Evolutionary conservation across 2,329 filamentous ascomycete genomes (phyloP), one percentile per base, ranked within the genome.

Genomic region (Neonectria hederae): DNA sequence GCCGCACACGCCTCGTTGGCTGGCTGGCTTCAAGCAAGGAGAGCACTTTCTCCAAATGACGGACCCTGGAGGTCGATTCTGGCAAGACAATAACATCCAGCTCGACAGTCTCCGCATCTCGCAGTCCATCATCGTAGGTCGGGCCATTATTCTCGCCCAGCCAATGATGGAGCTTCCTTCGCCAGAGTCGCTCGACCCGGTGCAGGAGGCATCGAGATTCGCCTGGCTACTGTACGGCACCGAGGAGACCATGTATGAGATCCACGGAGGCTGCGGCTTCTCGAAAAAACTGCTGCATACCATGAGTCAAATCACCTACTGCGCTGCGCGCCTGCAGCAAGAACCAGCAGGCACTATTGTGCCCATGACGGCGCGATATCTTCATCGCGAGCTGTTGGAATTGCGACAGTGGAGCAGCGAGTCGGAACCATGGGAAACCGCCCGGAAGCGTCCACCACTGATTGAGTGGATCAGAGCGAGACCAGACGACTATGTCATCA

Each of bases 201-300:
- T 74, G 26, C 60, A 67, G 10, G 75, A 79, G 54, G 65, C 75
- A 1, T 63, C 69, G 3, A 73, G 78, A 24, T 81, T 82, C 53
- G 76, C 73, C 8, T 82, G 80, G 78, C 74, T 82, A 9, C 70
- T 80, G 0, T 80, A 81, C 45, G 79, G 79, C 3, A 75, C 74
- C 0, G 70, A 75, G 35, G 65, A 61, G 19, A 77, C 80, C 11
- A 75, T 77, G 65, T 76, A 74, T 35, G 73, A 80, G 55, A 79
- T 82, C 4, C 80, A 82, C 49, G 80, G 80, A 9, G 79, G 78
- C 0, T 82, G 79, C 51, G 80, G 80, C 10, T 81, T 81, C 59
- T 81, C 79, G 0, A 80, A 79, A 55, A 78, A 76, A 43, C 69
- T 82, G 4, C 72, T 82, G 22, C 75, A 80, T 51, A 72, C 70